Conservation (phyloP, 352 stramenopile genomes). For the Globisporangium viniferum region DNA sequence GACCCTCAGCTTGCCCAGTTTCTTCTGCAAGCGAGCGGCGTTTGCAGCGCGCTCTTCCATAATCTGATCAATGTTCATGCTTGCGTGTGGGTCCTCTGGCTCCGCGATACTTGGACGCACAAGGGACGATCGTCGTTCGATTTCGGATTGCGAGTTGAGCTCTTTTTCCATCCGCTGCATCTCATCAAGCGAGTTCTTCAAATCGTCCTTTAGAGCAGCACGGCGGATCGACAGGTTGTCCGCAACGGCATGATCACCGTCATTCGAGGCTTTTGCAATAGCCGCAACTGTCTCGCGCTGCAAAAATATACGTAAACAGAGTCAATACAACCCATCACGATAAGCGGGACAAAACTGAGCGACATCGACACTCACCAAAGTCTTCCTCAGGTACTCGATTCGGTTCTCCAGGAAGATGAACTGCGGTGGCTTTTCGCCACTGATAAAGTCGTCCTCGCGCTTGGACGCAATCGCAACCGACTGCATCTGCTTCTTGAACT, state of each 20-base stretch:
- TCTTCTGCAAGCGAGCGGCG: constrained; percentile 39
- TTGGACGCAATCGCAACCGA: constrained; percentile 56
- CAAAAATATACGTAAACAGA: background rate
- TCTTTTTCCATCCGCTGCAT: constrained; percentile 69
- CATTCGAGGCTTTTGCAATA: constrained; percentile 50
- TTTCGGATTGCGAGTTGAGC: constrained; percentile 26
- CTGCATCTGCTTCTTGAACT: constrained; percentile 69
- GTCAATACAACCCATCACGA: background rate
- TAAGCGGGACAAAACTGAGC: background rate
- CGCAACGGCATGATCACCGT: constrained; percentile 50
- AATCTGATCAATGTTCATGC: constrained; percentile 45
- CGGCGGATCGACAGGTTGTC: constrained; percentile 66
- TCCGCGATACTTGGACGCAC: constrained; percentile 23
- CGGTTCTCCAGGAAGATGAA: constrained; percentile 79
- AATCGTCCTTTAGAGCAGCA: constrained; percentile 61
- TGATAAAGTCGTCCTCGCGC: constrained; percentile 78
- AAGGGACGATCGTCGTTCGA: constrained; percentile 26
- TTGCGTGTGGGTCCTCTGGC: constrained; percentile 6
- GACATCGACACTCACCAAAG: constrained; percentile 39
- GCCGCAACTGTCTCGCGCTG: constrained; percentile 59
- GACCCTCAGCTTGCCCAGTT: constrained; percentile 40
- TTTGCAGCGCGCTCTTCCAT: constrained; percentile 41
- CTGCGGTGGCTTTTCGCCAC: constrained; percentile 69
- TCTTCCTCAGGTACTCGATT: constrained; percentile 61
- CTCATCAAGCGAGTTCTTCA: constrained; percentile 67